Percentiles rank a stretch among this genome's conserved stretches.
phyloP scores from a whole-genome alignment of 306 rosid genomes.

The Arachis stenosperma region DNA sequence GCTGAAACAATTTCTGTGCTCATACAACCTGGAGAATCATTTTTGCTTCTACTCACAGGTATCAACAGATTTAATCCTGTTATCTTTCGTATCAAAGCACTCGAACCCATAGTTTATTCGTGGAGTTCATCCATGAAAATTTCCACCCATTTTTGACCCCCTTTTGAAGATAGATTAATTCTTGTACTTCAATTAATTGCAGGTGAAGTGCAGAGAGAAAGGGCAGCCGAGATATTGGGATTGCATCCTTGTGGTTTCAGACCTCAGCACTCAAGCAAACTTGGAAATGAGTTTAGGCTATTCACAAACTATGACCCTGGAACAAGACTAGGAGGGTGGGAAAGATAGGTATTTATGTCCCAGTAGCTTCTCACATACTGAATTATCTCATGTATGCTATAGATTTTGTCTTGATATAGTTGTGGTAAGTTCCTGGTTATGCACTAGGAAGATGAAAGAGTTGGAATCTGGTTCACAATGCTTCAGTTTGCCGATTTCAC shows the following conservation, averaged over 20 bases:
- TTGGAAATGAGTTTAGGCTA: constrained; percentile 85
- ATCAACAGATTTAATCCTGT: constrained; percentile 18
- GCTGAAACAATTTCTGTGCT: constrained; percentile 69
- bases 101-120: too few relatives aligned
- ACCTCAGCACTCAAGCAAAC: constrained; percentile 82
- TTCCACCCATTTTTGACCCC: too few relatives aligned
- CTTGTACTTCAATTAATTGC: constrained; percentile 32
- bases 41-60: constrained; percentile 90
- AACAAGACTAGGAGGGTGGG: constrained; percentile 80
- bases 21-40: constrained; percentile 54
- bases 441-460: constrained; percentile 26
- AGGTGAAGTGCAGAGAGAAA: constrained; percentile 92
- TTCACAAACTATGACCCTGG: constrained; percentile 93
- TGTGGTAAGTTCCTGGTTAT: constrained; percentile 13
- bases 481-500: constrained; percentile 23
- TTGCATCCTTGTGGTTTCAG: constrained; percentile 81
- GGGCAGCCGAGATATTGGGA: constrained; percentile 83
- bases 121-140: too few relatives aligned
- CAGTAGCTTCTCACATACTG: neutral
- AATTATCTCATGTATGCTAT: constrained; percentile 1
- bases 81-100: neutral
- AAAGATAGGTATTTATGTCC: constrained; percentile 46
- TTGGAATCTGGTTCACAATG: constrained; percentile 22
- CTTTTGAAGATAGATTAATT: neutral
- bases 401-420: neutral